Evolutionary conservation across 2,329 filamentous ascomycete species (phyloP).

Genomic region (Lecanosticta acicola): DNA sequence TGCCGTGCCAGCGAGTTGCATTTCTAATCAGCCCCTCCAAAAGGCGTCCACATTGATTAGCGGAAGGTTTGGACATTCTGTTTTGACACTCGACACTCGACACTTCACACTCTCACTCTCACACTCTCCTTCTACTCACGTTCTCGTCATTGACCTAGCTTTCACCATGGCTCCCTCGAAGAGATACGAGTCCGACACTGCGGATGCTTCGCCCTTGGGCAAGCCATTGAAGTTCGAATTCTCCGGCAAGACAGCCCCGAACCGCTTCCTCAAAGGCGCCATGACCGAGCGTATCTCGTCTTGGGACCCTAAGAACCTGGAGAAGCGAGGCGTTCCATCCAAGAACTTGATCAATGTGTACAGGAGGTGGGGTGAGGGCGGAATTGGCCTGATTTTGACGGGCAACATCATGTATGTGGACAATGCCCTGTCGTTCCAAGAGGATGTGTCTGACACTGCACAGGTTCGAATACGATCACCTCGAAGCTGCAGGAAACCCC

Average conservation of each 20-base stretch:
- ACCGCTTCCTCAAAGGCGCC: conserved; percentile 62
- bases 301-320: conserved; percentile 51
- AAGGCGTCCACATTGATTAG: no score
- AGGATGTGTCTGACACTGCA: conserved; percentile 11
- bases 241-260: conserved; percentile 52
- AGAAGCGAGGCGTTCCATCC: conserved; percentile 50
- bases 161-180: conserved; percentile 33
- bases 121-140: not conserved
- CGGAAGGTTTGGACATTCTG: no score
- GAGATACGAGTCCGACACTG: conserved; percentile 39
- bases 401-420: conserved; percentile 54
- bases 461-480: conserved; percentile 52
- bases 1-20: no score
- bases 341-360: conserved; percentile 54
- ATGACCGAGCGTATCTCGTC: conserved; percentile 62
- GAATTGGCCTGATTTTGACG: conserved; percentile 52
- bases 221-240: conserved; percentile 43
- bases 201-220: conserved; percentile 37
- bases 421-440: not conserved
- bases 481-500: conserved; percentile 52
- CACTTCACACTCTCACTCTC: not conserved
- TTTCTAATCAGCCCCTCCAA: no score
- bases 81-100: not conserved
- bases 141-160: not conserved
- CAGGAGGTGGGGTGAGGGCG: conserved; percentile 56